Base-by-base conservation (phyloP, 2,329 filamentous ascomycete genomes). In the Colletotrichum costaricense region DNA sequence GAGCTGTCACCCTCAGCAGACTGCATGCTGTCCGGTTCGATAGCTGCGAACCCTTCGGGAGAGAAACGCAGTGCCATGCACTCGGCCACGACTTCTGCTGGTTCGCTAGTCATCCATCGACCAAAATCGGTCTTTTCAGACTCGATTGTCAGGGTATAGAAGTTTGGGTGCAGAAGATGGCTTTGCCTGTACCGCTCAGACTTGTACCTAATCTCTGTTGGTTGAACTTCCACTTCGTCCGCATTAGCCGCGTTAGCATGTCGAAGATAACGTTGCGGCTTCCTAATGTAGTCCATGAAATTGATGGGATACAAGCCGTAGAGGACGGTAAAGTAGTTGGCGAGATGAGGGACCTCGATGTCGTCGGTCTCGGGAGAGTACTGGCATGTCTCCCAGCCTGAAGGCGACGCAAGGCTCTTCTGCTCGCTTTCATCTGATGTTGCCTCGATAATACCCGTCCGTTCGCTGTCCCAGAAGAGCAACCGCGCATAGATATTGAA, bases 251-350 rank as follows among this genome's bases (percentile, higher is more conserved):
- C 93, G 75, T 94, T 90, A 54, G 93, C 90, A 78, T 93, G 92
- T 59, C 94, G 92, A 11, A 97, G 85, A 78, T 93, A 96, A 75
- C 93, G 90, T 76, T 95, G 91, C 3, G 94, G 94, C 78, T 96
- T 96, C 69, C 94, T 90, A 74, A 97, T 93, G 79, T 96, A 97
- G 81, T 93, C 93, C 90, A 95, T 93, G 77, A 97, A 95, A 80
- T 96, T 96, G 78, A 96, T 90, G 2, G 94, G 94, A 75, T 96
- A 97, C 5, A 97, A 84, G 0, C 94, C 94, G 77, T 97, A 97
- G 0, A 97, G 86, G 30, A 95, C 92, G 3, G 93, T 95, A 77
- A 95, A 97, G 81, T 94, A 95, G 76, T 92, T 90, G 66, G 92
- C 83, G 1, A 96, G 86, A 73, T 94, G 92, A 5, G 92, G 90